phyloP scores from a whole-genome alignment of 495 filamentous ascomycete genomes.

The Neurospora sp. region DNA sequence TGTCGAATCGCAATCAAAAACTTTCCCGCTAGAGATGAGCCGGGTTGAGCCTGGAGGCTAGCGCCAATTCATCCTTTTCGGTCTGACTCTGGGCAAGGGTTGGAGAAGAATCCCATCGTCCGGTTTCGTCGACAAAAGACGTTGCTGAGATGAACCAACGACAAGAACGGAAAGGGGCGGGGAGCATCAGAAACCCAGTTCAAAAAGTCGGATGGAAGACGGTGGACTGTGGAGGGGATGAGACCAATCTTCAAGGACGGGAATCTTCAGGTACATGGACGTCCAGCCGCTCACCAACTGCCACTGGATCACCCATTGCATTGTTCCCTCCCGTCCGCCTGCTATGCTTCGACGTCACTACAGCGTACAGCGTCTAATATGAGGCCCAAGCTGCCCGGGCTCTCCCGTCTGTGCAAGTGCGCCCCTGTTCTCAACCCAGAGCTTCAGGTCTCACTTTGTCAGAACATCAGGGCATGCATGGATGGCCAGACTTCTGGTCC shows the following conservation, averaged over 20 bases:
- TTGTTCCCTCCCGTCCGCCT: not conserved
- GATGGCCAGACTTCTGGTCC: too few species aligned
- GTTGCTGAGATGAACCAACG: not conserved
- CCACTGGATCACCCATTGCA: not conserved
- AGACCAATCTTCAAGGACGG: not conserved
- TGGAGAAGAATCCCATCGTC: not conserved
- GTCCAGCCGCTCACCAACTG: not conserved
- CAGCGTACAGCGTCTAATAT: not conserved
- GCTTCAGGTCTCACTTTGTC: not conserved
- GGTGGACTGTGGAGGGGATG: not conserved
- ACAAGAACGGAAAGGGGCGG: not conserved
- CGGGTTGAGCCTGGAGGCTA: not conserved
- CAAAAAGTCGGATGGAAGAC: not conserved
- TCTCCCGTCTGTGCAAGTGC: not conserved
- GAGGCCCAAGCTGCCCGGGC: not conserved
- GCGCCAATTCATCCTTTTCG: not conserved
- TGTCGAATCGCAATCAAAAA: not conserved
- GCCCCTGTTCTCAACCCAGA: not conserved
- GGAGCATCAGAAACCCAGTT: not conserved
- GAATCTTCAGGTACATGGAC: not conserved
- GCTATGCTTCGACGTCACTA: not conserved
- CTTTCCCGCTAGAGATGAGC: not conserved
- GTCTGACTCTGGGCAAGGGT: not conserved
- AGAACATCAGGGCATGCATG: too few species aligned
- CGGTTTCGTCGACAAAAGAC: not conserved